Evolutionary conservation across 2,329 filamentous ascomycete species (phyloP).

Genomic region (Apiospora sp.): DNA sequence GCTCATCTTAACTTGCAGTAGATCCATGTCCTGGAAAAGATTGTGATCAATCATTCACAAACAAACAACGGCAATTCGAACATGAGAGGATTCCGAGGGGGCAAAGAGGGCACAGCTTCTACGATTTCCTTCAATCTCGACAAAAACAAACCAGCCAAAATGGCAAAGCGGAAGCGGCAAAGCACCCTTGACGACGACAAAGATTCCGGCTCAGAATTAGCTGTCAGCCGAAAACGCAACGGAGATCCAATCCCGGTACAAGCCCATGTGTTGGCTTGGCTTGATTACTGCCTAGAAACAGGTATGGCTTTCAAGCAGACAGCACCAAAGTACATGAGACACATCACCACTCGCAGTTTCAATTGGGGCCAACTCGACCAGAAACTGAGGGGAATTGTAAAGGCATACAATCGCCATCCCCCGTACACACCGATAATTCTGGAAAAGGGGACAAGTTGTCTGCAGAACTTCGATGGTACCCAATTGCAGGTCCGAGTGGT

Average conservation of each 20-base stretch:
- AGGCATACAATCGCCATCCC: background rate
- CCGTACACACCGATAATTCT: background rate
- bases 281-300: background rate
- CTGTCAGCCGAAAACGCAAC: background rate
- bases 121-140: background rate
- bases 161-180: background rate
- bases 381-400: background rate
- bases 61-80: background rate
- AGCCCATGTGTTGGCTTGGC: background rate
- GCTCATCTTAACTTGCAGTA: background rate
- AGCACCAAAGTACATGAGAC: background rate
- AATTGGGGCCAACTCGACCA: background rate
- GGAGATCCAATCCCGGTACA: background rate
- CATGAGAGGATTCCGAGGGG: background rate
- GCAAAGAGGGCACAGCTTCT: background rate
- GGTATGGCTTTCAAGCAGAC: background rate
- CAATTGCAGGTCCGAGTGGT: background rate
- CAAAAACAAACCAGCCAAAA: background rate
- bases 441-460: background rate
- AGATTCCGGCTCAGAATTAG: background rate
- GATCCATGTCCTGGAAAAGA: background rate
- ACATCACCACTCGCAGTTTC: background rate
- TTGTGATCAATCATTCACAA: conserved; percentile 3
- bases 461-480: background rate
- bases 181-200: background rate